These are phyloP conservation scores for Penicillium sp. DNA, from an alignment of 2,329 filamentous ascomycete species.

Conservation along the genomic window DNA sequence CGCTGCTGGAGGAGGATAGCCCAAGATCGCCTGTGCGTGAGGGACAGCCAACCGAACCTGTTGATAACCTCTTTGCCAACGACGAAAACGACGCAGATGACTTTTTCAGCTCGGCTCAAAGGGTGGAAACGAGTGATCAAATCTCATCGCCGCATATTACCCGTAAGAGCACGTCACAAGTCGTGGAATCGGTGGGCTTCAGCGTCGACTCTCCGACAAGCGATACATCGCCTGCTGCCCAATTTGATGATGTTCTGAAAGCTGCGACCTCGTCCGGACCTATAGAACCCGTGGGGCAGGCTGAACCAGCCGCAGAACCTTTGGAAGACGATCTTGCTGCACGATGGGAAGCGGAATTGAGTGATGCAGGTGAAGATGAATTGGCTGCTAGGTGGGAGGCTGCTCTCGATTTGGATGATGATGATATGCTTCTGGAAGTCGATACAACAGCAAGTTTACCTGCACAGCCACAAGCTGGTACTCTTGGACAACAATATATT, in stretches of 20 bases:
- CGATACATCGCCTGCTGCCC: constrained; percentile 39
- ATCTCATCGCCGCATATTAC: constrained; percentile 51
- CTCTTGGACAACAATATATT: constrained; percentile 24
- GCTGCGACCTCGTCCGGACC: constrained; percentile 19
- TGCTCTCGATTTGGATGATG: constrained; percentile 63
- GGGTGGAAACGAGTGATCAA: constrained; percentile 23
- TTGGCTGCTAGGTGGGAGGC: constrained; percentile 71
- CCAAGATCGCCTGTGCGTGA: constrained; percentile 35
- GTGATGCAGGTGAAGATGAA: constrained; percentile 65
- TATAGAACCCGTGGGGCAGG: constrained; percentile 24
- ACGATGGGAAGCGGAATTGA: constrained; percentile 83
- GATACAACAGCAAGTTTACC: constrained; percentile 42
- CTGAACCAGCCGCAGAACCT: constrained; percentile 26
- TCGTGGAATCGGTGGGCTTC: constrained; percentile 60
- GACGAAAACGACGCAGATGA: constrained; percentile 45
- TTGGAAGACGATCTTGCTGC: constrained; percentile 71
- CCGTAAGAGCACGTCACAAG: constrained; percentile 73
- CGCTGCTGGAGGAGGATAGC: constrained; percentile 58
- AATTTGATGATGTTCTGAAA: constrained; percentile 34
- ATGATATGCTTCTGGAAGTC: constrained; percentile 82
- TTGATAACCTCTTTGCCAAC: constrained; percentile 46
- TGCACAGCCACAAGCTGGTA: constrained; percentile 31
- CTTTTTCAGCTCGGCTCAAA: constrained; percentile 43
- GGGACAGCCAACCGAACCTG: constrained; percentile 32
- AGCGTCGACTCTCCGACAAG: constrained; percentile 36